A percentile compares a stretch with the other conserved stretches of the same genome.
phyloP scores from a whole-genome alignment of 768 basidiomycete species.

The Phaeolepiota aurea region DNA sequence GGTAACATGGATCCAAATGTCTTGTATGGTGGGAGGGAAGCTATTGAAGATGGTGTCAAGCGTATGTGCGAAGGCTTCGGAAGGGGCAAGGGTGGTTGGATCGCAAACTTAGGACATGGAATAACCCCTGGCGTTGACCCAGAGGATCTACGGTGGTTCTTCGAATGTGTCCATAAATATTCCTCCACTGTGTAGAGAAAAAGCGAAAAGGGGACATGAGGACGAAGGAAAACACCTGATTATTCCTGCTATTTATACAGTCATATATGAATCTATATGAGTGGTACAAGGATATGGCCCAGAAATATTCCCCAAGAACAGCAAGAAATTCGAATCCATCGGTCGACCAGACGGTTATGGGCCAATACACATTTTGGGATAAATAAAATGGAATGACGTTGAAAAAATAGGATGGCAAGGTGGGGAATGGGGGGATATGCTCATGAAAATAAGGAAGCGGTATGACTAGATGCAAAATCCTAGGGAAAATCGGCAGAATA shows the following conservation, averaged over 20 bases:
- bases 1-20: constrained; percentile 91
- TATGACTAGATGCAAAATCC: constrained; percentile 2
- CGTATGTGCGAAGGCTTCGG: constrained; percentile 75
- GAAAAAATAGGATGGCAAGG: constrained; percentile 21
- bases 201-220: neutral
- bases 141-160: constrained; percentile 86
- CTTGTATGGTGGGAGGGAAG: constrained; percentile 77
- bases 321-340: too few relatives aligned
- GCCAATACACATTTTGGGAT: constrained; percentile 2
- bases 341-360: too few relatives aligned
- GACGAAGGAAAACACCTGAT: neutral
- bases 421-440: constrained; percentile 24
- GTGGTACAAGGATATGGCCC: neutral
- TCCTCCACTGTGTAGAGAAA: constrained; percentile 31
- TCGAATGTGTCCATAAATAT: constrained; percentile 83
- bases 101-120: constrained; percentile 94
- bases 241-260: neutral
- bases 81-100: constrained; percentile 71
- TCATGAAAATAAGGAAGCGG: constrained; percentile 9
- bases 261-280: neutral
- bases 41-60: constrained; percentile 82
- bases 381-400: constrained; percentile 7
- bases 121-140: constrained; percentile 95
- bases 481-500: neutral
- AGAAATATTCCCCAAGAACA: too few relatives aligned